Evolutionary conservation across 2,329 filamentous ascomycete genomes (phyloP), one percentile per base, ranked within the genome.

Genomic region (Hypoxylon sp.): DNA sequence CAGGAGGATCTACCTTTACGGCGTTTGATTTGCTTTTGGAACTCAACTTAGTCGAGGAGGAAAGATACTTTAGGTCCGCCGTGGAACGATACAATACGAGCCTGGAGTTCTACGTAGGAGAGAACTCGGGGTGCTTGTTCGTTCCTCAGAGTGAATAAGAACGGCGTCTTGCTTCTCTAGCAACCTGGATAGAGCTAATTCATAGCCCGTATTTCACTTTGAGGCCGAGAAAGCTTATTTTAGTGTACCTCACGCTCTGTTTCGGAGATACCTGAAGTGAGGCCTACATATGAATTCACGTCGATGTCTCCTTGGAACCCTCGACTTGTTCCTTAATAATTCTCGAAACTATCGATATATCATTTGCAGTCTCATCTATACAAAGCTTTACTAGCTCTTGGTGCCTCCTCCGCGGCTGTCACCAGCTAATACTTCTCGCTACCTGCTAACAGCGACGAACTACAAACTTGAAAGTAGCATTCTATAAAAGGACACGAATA

Each of bases 11-110:
- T 18, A 16, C 26, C 4, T 66, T 63, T 22, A 50, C 65, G 8
- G 57, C 16, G 12, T 61, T 61, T 9, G 56, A 68, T 16, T 38
- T 70, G 6, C 54, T 70, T 7, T 3, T 18, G n/a, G 44, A 44
- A 16, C 38, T 70, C 8, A 33, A 33, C n/a, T 48, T 70, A 14
- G 32, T 26, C 3, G 33, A 56, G 16, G 65, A 70, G 38, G 62
- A 56, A 12, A 38, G 26, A n/a, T 62, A 49, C 22, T 70, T 62
- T 9, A 45, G 38, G 32, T n/a, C 40, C 22, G 49, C 11, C 7
- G 20, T 63, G 16, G 22, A 42, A 16, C 46, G 30, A 6, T 68
- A 68, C 16, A 22, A 24, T 4, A 26, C n/a, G 4, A 49, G 26
- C 36, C 16, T 50, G 16, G 66, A 56, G 12, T 54, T 61, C 7